These are phyloP conservation scores for Chaetomium tenue DNA, from an alignment of 495 filamentous ascomycete genomes.

Conservation along the genomic window DNA sequence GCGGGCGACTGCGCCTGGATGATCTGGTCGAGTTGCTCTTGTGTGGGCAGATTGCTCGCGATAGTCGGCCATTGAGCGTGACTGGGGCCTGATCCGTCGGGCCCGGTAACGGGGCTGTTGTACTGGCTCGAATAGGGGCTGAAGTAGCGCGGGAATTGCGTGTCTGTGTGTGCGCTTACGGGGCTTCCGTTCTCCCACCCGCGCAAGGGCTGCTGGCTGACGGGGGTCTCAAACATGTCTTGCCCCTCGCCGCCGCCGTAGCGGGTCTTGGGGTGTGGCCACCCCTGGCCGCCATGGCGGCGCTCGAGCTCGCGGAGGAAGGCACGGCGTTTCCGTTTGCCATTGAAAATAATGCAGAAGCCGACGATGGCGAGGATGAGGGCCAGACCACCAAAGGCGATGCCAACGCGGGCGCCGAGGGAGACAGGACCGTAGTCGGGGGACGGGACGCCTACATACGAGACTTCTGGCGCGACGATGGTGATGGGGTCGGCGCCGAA, in stretches of 20 bases:
- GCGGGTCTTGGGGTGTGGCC: constrained; percentile 38
- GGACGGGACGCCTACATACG: constrained; percentile 25
- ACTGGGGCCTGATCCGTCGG: constrained; percentile 35
- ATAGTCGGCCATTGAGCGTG: constrained; percentile 27
- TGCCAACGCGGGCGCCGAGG: constrained; percentile 52
- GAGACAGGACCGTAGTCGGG: constrained; percentile 43
- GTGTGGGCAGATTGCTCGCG: constrained; percentile 11
- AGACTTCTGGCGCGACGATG: constrained; percentile 41
- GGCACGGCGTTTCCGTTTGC: constrained; percentile 47
- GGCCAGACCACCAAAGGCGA: constrained; percentile 49
- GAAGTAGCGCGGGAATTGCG: constrained; percentile 47
- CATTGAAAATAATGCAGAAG: constrained; percentile 48
- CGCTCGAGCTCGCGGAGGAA: constrained; percentile 43
- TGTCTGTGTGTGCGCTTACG: constrained; percentile 40
- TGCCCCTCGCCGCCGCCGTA: constrained; percentile 25
- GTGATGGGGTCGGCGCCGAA: constrained; percentile 48
- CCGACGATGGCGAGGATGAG: constrained; percentile 44
- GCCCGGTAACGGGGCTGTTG: constrained; percentile 48
- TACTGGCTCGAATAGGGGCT: constrained; percentile 49
- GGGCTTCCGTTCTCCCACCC: constrained; percentile 48
- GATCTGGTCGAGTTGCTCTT: constrained; percentile 30
- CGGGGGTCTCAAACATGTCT: constrained; percentile 50
- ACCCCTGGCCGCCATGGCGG: constrained; percentile 36
- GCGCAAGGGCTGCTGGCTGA: constrained; percentile 48
- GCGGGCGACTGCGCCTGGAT: constrained; percentile 21